Evolutionary conservation across 2,329 filamentous ascomycete genomes (phyloP), one percentile per base, ranked within the genome.

Genomic region (Aspergillus calidoustus): DNA sequence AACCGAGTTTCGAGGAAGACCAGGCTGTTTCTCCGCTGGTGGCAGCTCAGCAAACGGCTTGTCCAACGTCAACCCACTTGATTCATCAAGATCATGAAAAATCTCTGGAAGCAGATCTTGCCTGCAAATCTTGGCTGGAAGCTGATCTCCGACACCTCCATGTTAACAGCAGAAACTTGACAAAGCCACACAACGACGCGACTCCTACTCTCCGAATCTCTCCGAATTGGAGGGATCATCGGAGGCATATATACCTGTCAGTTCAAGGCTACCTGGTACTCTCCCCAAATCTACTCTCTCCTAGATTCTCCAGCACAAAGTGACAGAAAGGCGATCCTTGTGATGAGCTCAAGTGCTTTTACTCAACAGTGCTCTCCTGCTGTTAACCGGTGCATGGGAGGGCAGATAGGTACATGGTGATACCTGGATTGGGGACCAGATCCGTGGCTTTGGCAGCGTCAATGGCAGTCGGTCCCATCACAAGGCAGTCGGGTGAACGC

Each of bases 381-480:
- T 31, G 23, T 15, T 17, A 43, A 31, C 19, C 31, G 19, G 47
- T 60, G 47, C 19, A 19, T 19, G 19, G 19, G 19, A 19, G 19
- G 19, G 19, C 19, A 56, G 58, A 60, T 52, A 51, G 54, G 58
- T 60, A 52, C 7, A 11, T 25, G 25, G 19, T 2, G 19, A 2
- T 19, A 19, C 19, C 19, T 19, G 19, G 19, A 19, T 19, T 19
- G 19, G 19, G 19, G 47, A 15, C 22, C 25, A 19, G 52, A 51
- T 44, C 58, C 47, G 23, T 55, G 51, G 23, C 52, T n/a, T 30
- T 60, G 58, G 58, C 38, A 30, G 15, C 3, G 44, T 46, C 47
- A 56, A 19, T 44, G 19, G 49, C 30, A 9, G 22, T 19, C 52
- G 47, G 41, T 60, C 19, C 25, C 17, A 60, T 50, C 47, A 53